Evolutionary conservation across 495 filamentous ascomycete genomes (phyloP).

Genomic region (Hamigera avellanea): DNA sequence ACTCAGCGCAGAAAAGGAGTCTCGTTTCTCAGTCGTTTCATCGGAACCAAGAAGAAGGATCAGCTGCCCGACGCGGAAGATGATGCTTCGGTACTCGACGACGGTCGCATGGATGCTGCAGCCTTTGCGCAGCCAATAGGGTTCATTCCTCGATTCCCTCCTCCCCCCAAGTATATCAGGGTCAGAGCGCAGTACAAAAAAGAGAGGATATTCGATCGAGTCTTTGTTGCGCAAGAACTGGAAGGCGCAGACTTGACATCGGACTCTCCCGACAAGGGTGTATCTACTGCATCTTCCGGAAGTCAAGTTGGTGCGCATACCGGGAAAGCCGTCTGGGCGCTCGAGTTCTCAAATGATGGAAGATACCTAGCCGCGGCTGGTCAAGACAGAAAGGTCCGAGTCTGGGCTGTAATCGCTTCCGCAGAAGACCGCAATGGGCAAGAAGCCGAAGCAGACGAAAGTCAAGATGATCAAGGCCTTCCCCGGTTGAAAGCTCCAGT

Average conservation of each 20-base stretch:
- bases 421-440: slow-evolving; percentile 63
- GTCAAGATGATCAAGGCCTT: slow-evolving; percentile 28
- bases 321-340: slow-evolving; percentile 69
- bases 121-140: slow-evolving; percentile 76
- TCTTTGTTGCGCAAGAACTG: slow-evolving; percentile 89
- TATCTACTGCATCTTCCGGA: slow-evolving; percentile 16
- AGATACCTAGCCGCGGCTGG: slow-evolving; percentile 84
- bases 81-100: slow-evolving; percentile 60
- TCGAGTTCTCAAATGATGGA: slow-evolving; percentile 88
- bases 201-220: slow-evolving; percentile 65
- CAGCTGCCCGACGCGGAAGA: slow-evolving; percentile 43
- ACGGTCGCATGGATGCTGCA: slow-evolving; percentile 62
- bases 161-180: slow-evolving; percentile 85
- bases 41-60: slow-evolving; percentile 62
- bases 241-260: slow-evolving; percentile 14
- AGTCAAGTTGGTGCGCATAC: slow-evolving; percentile 23
- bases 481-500: slow-evolving; percentile 74
- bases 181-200: slow-evolving; percentile 74
- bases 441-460: slow-evolving; percentile 57
- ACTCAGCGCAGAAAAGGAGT: slow-evolving; percentile 57
- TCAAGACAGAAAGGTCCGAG: slow-evolving; percentile 72
- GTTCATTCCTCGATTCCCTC: slow-evolving; percentile 78
- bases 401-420: slow-evolving; percentile 84
- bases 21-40: slow-evolving; percentile 87
- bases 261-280: slow-evolving; percentile 14